Evolutionary conservation across 371 early-diverging fungal species (phyloP).

Genomic region (Entomophthora muscae): DNA sequence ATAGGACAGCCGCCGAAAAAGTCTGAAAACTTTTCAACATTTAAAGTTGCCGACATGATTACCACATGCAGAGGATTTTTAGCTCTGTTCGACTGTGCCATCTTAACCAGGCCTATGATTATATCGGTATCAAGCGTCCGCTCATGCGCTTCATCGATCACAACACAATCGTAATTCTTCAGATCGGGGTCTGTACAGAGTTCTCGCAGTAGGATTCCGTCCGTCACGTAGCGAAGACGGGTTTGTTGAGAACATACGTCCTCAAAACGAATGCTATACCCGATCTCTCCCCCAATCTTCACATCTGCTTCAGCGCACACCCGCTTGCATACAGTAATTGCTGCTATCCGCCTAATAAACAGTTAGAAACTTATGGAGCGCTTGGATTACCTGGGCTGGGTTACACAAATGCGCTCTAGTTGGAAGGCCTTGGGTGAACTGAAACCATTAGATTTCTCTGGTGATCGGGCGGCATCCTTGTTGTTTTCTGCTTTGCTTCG

Average conservation of each 20-base stretch:
- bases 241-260: constrained; percentile 39
- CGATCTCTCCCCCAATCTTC: constrained; percentile 48
- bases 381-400: constrained; percentile 44
- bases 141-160: constrained; percentile 94
- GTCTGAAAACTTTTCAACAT: constrained; percentile 42
- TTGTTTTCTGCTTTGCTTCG: too few species aligned
- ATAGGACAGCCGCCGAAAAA: constrained; percentile 62
- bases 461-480: too few species aligned
- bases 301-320: constrained; percentile 56
- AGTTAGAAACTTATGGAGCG: constrained; percentile 11
- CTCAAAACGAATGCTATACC: constrained; percentile 82
- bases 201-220: constrained; percentile 76
- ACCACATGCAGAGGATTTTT: constrained; percentile 4
- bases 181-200: constrained; percentile 40
- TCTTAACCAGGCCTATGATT: constrained; percentile 64
- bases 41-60: constrained; percentile 13
- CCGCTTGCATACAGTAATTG: constrained; percentile 71
- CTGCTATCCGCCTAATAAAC: constrained; percentile 62
- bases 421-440: constrained; percentile 10
- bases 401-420: constrained; percentile 34
- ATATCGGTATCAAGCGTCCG: constrained; percentile 86
- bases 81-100: constrained; percentile 24
- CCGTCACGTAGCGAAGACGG: constrained; percentile 72
- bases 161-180: constrained; percentile 45
- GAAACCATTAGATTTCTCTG: background rate